Evolutionary conservation across 176 grass and related monocot species (phyloP).

Genomic region (Ensete glaucum): DNA sequence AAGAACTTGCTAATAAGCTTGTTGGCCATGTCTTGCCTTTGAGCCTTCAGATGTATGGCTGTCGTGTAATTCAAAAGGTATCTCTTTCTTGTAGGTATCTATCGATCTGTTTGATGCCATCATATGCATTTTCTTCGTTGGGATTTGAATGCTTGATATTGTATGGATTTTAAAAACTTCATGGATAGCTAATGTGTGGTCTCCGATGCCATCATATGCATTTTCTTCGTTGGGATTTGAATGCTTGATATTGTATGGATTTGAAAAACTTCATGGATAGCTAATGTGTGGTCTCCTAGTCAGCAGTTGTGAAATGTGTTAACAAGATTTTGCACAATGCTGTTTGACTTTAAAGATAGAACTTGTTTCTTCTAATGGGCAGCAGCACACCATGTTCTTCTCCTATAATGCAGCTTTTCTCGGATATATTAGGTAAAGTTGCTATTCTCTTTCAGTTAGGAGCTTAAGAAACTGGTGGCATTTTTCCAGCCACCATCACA

Average conservation of each 20-base stretch:
- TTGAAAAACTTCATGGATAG: too few relatives aligned
- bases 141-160: not conserved
- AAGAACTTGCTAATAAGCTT: slow-evolving; percentile 83
- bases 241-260: not conserved
- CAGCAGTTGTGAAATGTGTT: not conserved
- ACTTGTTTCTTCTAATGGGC: not conserved
- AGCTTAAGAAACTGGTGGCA: not conserved
- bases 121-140: not conserved
- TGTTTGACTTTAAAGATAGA: not conserved
- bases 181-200: too few relatives aligned
- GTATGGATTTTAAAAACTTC: too few relatives aligned
- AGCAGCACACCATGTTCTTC: not conserved
- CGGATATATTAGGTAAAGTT: not conserved
- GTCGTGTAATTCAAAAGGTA: slow-evolving; percentile 99
- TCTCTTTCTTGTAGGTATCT: slow-evolving; percentile 7
- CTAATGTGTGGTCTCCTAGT: not conserved
- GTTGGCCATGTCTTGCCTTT: slow-evolving; percentile 75
- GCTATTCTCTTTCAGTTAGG: not conserved
- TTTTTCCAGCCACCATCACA: not conserved
- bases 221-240: not conserved
- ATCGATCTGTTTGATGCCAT: not conserved
- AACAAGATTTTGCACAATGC: not conserved
- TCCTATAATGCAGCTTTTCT: not conserved
- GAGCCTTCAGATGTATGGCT: slow-evolving; percentile 99
- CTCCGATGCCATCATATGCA: not conserved